Evolutionary conservation across 163 green algal species (phyloP).

Genomic region (Chloroidium sp.): DNA sequence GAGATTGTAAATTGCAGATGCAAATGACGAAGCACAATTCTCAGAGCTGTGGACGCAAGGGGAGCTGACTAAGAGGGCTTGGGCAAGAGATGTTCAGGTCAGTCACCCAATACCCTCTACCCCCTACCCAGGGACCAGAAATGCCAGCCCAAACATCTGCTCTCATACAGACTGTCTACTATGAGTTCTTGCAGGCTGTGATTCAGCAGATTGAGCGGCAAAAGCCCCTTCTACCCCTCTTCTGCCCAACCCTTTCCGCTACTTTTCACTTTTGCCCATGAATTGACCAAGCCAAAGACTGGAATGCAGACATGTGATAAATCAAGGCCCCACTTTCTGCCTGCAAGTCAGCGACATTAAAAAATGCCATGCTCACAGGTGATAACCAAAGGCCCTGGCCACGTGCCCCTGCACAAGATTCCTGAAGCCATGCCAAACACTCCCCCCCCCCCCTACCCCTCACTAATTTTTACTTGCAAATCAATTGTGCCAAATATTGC

Average conservation of each 20-base stretch:
- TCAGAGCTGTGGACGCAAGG: slow-evolving; percentile 90
- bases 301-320: no score
- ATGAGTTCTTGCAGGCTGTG: not conserved
- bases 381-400: slow-evolving; percentile 94
- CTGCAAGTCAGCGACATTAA: not conserved
- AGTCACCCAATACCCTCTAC: not conserved
- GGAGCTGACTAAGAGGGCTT: slow-evolving; percentile 84
- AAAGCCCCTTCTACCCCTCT: no score
- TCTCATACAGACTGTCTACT: no score
- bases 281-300: no score
- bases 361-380: slow-evolving; percentile 39
- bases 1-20: slow-evolving; percentile 43
- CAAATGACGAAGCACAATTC: slow-evolving; percentile 94
- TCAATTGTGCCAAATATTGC: not conserved
- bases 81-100: slow-evolving; percentile 87
- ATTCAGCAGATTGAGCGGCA: not conserved
- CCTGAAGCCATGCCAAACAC: slow-evolving; percentile 93
- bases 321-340: not conserved
- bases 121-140: not conserved
- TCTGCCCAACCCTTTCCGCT: no score
- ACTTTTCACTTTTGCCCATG: no score
- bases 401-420: slow-evolving; percentile 95
- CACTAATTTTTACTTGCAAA: not conserved
- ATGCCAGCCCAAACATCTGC: no score
- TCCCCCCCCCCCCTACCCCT: not conserved